phyloP scores from a whole-genome alignment of 495 filamentous ascomycete genomes.

The Annulohypoxylon bovei region DNA sequence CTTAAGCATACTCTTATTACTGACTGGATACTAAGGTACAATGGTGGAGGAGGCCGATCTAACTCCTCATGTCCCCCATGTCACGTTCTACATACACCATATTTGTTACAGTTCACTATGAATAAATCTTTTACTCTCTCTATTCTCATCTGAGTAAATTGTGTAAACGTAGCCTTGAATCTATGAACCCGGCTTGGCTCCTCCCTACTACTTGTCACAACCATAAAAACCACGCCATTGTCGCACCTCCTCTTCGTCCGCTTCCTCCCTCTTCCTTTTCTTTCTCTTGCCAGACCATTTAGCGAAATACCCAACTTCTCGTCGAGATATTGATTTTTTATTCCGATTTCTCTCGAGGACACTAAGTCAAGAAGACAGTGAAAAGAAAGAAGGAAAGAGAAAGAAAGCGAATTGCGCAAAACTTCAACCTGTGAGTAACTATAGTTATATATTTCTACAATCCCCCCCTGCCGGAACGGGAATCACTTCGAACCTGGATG shows the following conservation, averaged over 20 bases:
- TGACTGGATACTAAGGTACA: constrained; percentile 26
- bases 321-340: constrained; percentile 28
- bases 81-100: constrained; percentile 34
- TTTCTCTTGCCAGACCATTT: constrained; percentile 46
- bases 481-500: constrained; percentile 6
- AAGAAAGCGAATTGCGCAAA: constrained; percentile 6
- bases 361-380: constrained; percentile 12
- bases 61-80: constrained; percentile 16
- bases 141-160: constrained; percentile 32
- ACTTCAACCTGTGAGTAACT: constrained; percentile 36
- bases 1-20: constrained; percentile 40
- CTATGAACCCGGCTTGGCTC: constrained; percentile 38
- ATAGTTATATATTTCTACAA: constrained; percentile 20
- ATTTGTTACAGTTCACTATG: constrained; percentile 33
- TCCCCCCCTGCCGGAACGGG: constrained; percentile 1
- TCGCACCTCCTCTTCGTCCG: constrained; percentile 42
- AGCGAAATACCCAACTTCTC: constrained; percentile 44
- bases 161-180: constrained; percentile 29
- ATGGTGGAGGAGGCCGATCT: constrained; percentile 47
- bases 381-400: constrained; percentile 3
- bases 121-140: constrained; percentile 33
- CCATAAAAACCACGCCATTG: constrained; percentile 45
- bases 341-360: constrained; percentile 33
- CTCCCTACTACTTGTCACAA: constrained; percentile 29
- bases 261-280: constrained; percentile 33